Conservation (phyloP, 768 basidiomycete genomes). For the Lentinus tigrinus region DNA sequence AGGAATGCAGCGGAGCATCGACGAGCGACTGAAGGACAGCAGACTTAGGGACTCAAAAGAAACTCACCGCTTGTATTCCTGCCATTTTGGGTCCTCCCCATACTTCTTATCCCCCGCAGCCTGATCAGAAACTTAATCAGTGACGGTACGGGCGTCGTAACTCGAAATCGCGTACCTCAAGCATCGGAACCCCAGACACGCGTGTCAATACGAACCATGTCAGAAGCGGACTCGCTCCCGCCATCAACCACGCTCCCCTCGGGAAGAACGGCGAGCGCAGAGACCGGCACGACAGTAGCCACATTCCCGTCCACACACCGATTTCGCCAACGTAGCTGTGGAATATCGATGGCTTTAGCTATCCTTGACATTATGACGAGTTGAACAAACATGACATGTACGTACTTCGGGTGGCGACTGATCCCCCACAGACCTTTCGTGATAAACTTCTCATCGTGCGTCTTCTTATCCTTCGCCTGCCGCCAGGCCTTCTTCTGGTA, state of each 20-base stretch:
- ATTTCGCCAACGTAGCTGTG: constrained; percentile 73
- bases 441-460: constrained; percentile 73
- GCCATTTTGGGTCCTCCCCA: constrained; percentile 52
- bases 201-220: constrained; percentile 60
- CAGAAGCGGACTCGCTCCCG: constrained; percentile 59
- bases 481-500: constrained; percentile 66
- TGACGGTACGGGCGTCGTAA: not conserved
- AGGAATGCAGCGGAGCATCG: not conserved
- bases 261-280: constrained; percentile 49
- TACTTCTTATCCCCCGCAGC: constrained; percentile 53
- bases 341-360: constrained; percentile 10
- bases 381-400: not conserved
- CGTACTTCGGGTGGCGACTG: constrained; percentile 73
- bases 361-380: not conserved
- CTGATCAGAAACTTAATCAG: constrained; percentile 15
- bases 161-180: constrained; percentile 43
- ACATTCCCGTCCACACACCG: constrained; percentile 68
- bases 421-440: constrained; percentile 64
- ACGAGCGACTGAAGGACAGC: not conserved
- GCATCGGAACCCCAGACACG: constrained; percentile 70
- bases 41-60: not conserved
- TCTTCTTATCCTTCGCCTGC: constrained; percentile 52
- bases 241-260: constrained; percentile 40
- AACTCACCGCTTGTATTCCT: constrained; percentile 55
- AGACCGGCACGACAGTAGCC: constrained; percentile 51